A percentile compares a stretch with the other conserved stretches of the same genome.
phyloP scores from a whole-genome alignment of 2,329 filamentous ascomycete genomes.

The Colletotrichum echinochloae region DNA sequence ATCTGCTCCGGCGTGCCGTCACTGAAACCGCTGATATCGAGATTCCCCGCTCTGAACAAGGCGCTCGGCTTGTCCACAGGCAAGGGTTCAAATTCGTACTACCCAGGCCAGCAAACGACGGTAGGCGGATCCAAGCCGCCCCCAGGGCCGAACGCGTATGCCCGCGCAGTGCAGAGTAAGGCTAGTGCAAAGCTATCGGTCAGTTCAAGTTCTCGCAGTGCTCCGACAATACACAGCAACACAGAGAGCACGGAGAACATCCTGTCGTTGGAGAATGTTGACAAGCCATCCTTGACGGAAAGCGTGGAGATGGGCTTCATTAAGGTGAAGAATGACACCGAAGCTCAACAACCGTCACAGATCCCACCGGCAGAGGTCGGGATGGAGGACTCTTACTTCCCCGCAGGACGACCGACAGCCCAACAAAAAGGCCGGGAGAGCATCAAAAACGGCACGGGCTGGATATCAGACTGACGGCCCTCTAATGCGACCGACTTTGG shows the following conservation, averaged over 20 bases:
- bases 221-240: constrained; percentile 16
- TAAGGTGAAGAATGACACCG: constrained; percentile 26
- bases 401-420: constrained; percentile 29
- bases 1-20: constrained; percentile 50
- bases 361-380: constrained; percentile 18
- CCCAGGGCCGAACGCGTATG: constrained; percentile 26
- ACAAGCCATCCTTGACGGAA: constrained; percentile 26
- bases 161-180: constrained; percentile 16
- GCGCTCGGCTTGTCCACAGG: constrained; percentile 46
- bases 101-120: constrained; percentile 32
- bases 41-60: constrained; percentile 47
- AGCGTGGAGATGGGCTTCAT: constrained; percentile 39
- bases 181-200: constrained; percentile 19
- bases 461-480: constrained; percentile 24
- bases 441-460: constrained; percentile 26
- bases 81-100: constrained; percentile 33
- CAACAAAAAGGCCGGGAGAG: constrained; percentile 19
- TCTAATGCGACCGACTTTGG: neutral
- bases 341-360: neutral
- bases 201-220: constrained; percentile 27
- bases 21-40: constrained; percentile 46
- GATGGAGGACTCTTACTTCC: constrained; percentile 35
- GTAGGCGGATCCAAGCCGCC: constrained; percentile 32
- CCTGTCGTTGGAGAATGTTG: constrained; percentile 26
- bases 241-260: constrained; percentile 38